These are phyloP conservation scores for Puccinia horiana DNA, from an alignment of 1,284 basidiomycete species.

Conservation along the genomic window DNA sequence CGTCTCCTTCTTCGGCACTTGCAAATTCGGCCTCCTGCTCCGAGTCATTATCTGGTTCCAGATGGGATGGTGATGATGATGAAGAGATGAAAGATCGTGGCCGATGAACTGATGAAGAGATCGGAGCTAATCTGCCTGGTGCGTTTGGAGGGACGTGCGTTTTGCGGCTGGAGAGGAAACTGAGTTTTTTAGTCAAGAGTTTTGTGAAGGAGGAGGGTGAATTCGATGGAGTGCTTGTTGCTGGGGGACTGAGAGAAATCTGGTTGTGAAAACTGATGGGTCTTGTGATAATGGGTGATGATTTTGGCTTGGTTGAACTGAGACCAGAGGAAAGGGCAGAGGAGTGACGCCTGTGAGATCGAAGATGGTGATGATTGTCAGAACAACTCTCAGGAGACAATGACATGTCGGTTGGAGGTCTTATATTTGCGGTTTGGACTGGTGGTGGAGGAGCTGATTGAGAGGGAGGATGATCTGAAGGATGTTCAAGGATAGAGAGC, in stretches of 20 bases:
- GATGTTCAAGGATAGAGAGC: background rate
- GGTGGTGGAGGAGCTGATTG: background rate
- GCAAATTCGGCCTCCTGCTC: slow-evolving; percentile 31
- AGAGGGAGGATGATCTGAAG: background rate
- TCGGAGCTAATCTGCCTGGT: background rate
- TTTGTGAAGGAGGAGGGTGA: background rate
- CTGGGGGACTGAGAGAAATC: background rate
- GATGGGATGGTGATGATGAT: background rate
- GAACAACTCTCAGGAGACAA: background rate
- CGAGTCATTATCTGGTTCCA: background rate
- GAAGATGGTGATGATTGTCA: background rate
- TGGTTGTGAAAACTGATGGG: background rate
- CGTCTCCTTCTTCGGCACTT: slow-evolving; percentile 34
- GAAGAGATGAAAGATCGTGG: background rate
- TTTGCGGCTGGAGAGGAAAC: background rate
- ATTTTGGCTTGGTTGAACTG: background rate
- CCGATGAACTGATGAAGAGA: background rate
- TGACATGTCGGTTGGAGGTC: background rate
- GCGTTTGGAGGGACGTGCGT: background rate
- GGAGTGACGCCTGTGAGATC: background rate
- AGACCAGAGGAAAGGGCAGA: background rate
- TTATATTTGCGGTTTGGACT: too few species aligned
- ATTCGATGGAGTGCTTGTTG: background rate
- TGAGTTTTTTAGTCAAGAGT: background rate
- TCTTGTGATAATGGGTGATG: background rate